These are phyloP conservation scores for Leishmania mexicana DNA, from an alignment of 208 protist species.

Conservation along the genomic window DNA sequence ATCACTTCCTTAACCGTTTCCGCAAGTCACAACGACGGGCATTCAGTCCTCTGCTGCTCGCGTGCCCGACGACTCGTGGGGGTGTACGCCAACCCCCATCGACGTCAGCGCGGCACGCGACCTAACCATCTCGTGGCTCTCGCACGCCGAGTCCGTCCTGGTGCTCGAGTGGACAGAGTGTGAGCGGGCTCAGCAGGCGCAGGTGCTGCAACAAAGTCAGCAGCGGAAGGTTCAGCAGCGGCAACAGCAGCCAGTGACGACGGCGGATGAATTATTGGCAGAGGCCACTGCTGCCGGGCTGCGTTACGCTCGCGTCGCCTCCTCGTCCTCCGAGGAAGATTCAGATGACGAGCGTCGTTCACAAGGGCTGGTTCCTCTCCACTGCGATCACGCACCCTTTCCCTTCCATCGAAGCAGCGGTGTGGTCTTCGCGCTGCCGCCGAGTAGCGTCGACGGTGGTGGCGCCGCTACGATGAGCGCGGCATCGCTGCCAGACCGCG, in stretches of 20 bases:
- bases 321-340: neutral
- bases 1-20: neutral
- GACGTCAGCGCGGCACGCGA: slow-evolving; percentile 33
- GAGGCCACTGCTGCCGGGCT: slow-evolving; percentile 14
- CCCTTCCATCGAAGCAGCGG: slow-evolving; percentile 32
- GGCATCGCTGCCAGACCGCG: neutral
- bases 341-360: slow-evolving; percentile 14
- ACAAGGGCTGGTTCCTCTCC: slow-evolving; percentile 27
- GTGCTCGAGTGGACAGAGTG: slow-evolving; percentile 26
- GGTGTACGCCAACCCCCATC: slow-evolving; percentile 36
- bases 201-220: neutral
- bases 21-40: slow-evolving; percentile 30
- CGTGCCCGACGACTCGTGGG: slow-evolving; percentile 29
- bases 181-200: slow-evolving; percentile 9
- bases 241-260: neutral
- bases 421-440: slow-evolving; percentile 19
- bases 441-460: neutral
- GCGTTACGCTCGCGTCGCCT: neutral
- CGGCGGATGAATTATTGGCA: neutral
- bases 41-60: slow-evolving; percentile 31
- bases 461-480: neutral
- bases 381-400: slow-evolving; percentile 31
- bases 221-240: neutral
- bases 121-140: slow-evolving; percentile 34
- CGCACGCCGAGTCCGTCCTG: slow-evolving; percentile 26